Percentiles rank a stretch among this genome's conserved stretches.
Evolutionary conservation across 1,139 yeast species (phyloP).

Genomic region (Scheffersomyces illinoinensis): DNA sequence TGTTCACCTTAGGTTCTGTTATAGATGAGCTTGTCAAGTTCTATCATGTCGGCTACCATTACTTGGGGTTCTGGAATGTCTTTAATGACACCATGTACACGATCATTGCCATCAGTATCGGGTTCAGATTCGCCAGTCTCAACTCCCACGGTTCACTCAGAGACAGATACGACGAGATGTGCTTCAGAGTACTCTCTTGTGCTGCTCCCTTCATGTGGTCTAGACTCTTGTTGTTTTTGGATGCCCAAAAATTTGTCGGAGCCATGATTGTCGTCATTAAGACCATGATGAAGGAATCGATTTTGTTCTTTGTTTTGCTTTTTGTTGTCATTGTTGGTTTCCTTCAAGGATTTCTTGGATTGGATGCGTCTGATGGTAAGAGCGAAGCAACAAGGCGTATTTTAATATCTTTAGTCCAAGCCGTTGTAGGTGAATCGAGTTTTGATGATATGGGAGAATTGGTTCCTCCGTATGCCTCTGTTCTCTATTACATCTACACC

Average conservation of each 20-base stretch:
- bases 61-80: constrained; percentile 78
- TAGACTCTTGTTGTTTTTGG: constrained; percentile 70
- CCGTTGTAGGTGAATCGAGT: constrained; percentile 72
- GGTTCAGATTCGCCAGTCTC: constrained; percentile 54
- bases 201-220: constrained; percentile 91
- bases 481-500: constrained; percentile 73
- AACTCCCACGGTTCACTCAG: constrained; percentile 16
- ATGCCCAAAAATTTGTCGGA: constrained; percentile 81
- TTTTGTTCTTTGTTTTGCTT: constrained; percentile 74
- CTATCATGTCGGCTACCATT: constrained; percentile 73
- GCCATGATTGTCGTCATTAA: constrained; percentile 85
- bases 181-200: constrained; percentile 72
- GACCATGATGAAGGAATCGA: constrained; percentile 83
- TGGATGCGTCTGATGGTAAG: constrained; percentile 85
- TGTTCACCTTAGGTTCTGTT: constrained; percentile 66
- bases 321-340: constrained; percentile 75
- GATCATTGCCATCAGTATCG: constrained; percentile 53
- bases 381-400: constrained; percentile 71
- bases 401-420: constrained; percentile 63
- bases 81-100: constrained; percentile 72
- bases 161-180: constrained; percentile 58
- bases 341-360: constrained; percentile 81
- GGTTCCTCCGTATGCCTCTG: constrained; percentile 82
- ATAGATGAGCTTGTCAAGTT: constrained; percentile 69
- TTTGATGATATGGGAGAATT: constrained; percentile 68